Evolutionary conservation across 2,329 filamentous ascomycete genomes (phyloP).

Genomic region (Trematosphaeria pertusa): DNA sequence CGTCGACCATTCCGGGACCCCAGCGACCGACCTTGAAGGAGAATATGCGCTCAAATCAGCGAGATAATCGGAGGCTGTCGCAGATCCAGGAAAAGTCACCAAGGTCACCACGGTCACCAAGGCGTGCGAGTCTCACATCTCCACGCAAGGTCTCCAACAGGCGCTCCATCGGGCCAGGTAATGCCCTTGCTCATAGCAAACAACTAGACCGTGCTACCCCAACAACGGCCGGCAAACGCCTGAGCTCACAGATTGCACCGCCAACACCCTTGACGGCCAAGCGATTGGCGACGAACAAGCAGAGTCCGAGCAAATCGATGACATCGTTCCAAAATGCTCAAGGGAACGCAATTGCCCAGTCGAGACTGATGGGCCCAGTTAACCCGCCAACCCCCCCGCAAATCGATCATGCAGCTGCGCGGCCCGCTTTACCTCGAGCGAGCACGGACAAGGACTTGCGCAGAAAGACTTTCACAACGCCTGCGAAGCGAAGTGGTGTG

Average conservation of each 20-base stretch:
- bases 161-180: slow-evolving; percentile 22
- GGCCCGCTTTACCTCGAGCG: slow-evolving; percentile 17
- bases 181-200: slow-evolving; percentile 22
- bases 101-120: slow-evolving; percentile 20
- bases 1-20: slow-evolving; percentile 11
- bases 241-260: slow-evolving; percentile 21
- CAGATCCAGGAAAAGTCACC: slow-evolving; percentile 27
- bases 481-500: slow-evolving; percentile 26
- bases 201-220: slow-evolving; percentile 22
- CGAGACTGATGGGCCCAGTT: slow-evolving; percentile 23
- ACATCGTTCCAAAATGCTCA: slow-evolving; percentile 1
- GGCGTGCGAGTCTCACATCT: slow-evolving; percentile 26
- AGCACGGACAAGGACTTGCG: slow-evolving; percentile 25
- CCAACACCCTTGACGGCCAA: slow-evolving; percentile 31
- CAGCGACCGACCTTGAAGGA: slow-evolving; percentile 25
- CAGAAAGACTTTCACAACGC: slow-evolving; percentile 28
- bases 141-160: slow-evolving; percentile 19
- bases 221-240: slow-evolving; percentile 21
- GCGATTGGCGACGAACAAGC: slow-evolving; percentile 15
- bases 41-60: slow-evolving; percentile 28
- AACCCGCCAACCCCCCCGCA: slow-evolving; percentile 22
- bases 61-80: slow-evolving; percentile 20
- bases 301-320: slow-evolving; percentile 4
- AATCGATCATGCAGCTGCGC: not conserved
- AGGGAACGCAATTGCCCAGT: slow-evolving; percentile 13